Evolutionary conservation across 108 stramenopile genomes (phyloP).

Genomic region (Aurantiochytrium sp.): DNA sequence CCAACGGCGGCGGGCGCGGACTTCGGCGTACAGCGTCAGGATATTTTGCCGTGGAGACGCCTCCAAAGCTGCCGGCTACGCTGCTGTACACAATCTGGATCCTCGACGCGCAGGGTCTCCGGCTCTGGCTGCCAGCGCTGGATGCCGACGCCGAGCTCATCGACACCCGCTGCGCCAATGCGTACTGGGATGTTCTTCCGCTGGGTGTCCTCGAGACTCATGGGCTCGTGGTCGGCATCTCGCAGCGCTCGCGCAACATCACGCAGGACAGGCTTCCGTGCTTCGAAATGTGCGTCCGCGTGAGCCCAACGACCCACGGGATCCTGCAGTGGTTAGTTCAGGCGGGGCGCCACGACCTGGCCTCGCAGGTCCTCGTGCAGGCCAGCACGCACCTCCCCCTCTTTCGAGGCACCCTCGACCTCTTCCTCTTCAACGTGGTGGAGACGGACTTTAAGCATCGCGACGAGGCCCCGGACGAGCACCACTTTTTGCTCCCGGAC

Average conservation of each 20-base stretch:
- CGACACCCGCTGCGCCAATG: not conserved
- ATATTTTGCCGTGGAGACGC: not conserved
- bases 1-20: too few species aligned
- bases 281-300: not conserved
- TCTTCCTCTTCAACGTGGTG: not conserved
- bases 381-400: conserved; percentile 22
- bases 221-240: conserved; percentile 9
- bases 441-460: not conserved
- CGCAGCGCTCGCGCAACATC: conserved; percentile 10
- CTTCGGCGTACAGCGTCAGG: not conserved
- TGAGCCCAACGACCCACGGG: not conserved
- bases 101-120: not conserved
- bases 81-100: not conserved
- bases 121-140: not conserved
- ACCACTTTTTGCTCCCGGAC: not conserved
- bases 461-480: not conserved
- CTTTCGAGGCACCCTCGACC: not conserved
- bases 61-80: not conserved
- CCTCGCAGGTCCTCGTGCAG: not conserved
- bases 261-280: not conserved
- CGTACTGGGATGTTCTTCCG: conserved; percentile 8
- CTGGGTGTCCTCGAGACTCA: not conserved
- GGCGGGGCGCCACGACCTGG: not conserved
- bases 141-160: not conserved
- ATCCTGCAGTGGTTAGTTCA: not conserved